These are phyloP conservation scores for Entonaema liquescens DNA, from an alignment of 495 filamentous ascomycete species.

Conservation along the genomic window DNA sequence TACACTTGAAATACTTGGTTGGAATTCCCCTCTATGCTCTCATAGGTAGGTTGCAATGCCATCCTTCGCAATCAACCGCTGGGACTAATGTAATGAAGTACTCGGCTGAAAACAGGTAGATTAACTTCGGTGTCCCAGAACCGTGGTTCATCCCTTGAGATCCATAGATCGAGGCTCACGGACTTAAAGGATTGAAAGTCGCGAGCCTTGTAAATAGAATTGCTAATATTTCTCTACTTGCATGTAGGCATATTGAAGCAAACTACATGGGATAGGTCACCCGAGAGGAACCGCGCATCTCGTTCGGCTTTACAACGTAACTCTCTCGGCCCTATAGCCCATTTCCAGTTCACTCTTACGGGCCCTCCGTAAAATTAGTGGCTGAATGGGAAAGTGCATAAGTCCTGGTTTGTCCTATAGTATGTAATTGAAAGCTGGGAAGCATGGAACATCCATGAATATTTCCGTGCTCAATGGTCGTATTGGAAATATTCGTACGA, in stretches of 20 bases:
- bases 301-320: background rate
- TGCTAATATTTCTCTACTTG: background rate
- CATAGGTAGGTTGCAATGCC: background rate
- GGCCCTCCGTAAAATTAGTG: background rate
- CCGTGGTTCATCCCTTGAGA: background rate
- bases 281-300: background rate
- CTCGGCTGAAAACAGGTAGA: background rate
- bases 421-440: background rate
- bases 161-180: background rate
- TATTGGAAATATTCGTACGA: constrained; percentile 15
- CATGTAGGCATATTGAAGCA: background rate
- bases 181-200: background rate
- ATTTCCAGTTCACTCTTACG: background rate
- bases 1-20: background rate
- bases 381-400: constrained; percentile 23
- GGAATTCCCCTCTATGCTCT: background rate
- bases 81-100: background rate
- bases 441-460: constrained; percentile 28
- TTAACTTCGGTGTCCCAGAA: background rate
- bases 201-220: background rate
- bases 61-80: background rate
- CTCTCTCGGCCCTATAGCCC: background rate
- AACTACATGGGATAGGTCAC: background rate
- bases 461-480: background rate
- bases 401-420: constrained; percentile 15